Evolutionary conservation across 345 rosid genomes (phyloP), one percentile per base, ranked within the genome.

Genomic region (Lumnitzera racemosa): DNA sequence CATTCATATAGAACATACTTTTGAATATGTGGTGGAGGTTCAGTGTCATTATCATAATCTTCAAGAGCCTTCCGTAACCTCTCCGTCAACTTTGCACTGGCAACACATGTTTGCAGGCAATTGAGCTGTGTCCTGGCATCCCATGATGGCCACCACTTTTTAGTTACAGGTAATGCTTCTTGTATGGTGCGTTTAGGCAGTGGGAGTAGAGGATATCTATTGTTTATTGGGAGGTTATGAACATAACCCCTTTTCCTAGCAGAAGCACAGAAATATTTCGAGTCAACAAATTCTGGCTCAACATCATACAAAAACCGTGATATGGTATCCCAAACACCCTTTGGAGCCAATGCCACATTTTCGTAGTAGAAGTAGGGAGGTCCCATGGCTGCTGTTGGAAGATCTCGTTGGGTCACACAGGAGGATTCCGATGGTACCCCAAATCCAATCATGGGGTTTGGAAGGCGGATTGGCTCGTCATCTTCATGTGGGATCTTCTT

Each of bases 91-190:
- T 75, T 78, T 12, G 97, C 96, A 61, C 98, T 89, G 0, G 68
- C 94, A 13, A 64, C 61, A 46, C 80, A 76, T 9, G 98, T 92
- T 56, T 85, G 80, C 55, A 92, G 61, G 71, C 98, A 92, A 60
- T 92, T 92, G 51, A 92, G 64, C 57, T 92, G 72, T 12, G 88
- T 89, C 58, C 98, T 76, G 11, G 64, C 12, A 67, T 92, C 98
- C 98, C 98, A 89, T 0, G 75, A 73, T 36, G 98, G 97, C 98
- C 98, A 92, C 96, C 96, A 85, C 66, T 29, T 81, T 73, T 67
- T 80, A 4, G 83, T 80, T 16, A 87, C 13, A 0, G 97, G 95
- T 13, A 92, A 67, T 0, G 98, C 98, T 47, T 89, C 97, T 11
- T 72, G 66, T 14, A 92, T 75, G 8, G 87, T 89, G 48, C 51